phyloP scores from a whole-genome alignment of 805 yeast genomes.

The Saturnispora sanitii region DNA sequence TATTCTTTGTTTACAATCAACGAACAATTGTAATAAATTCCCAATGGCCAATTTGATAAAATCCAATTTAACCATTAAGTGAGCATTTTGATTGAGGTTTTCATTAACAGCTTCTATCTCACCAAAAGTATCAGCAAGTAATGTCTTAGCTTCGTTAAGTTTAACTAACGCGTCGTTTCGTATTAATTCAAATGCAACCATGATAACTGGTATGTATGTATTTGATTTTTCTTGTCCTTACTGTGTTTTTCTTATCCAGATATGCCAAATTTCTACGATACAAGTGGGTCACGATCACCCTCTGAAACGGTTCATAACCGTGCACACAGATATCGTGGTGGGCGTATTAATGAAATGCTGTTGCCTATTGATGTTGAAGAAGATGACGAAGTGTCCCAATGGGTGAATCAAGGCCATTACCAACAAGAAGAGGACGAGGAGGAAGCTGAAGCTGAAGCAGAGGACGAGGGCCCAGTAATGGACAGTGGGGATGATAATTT shows the following conservation, averaged over 20 bases:
- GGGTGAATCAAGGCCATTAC: slow-evolving; percentile 1
- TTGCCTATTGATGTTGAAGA: background rate
- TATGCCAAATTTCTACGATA: slow-evolving; percentile 6
- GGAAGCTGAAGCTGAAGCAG: background rate
- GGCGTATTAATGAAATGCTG: background rate
- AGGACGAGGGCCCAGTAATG: too few relatives aligned
- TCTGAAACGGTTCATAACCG: background rate
- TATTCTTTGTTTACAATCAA: slow-evolving; percentile 24
- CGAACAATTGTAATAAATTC: slow-evolving; percentile 38
- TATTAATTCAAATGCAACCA: background rate
- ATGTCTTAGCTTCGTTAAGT: slow-evolving; percentile 38
- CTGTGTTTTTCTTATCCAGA: background rate
- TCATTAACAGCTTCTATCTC: slow-evolving; percentile 29
- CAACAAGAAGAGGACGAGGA: background rate
- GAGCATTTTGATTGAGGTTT: slow-evolving; percentile 33
- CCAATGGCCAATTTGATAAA: slow-evolving; percentile 37
- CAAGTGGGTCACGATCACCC: background rate
- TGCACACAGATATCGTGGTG: background rate
- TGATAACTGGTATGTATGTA: background rate
- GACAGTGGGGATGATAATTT: too few relatives aligned
- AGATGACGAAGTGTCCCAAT: background rate
- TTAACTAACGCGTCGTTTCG: slow-evolving; percentile 15
- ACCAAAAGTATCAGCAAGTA: slow-evolving; percentile 42
- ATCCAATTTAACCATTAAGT: slow-evolving; percentile 32
- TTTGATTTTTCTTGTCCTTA: background rate